Base-by-base conservation (phyloP, 139 green algal genomes). In the Chlamydomonas sp. region DNA sequence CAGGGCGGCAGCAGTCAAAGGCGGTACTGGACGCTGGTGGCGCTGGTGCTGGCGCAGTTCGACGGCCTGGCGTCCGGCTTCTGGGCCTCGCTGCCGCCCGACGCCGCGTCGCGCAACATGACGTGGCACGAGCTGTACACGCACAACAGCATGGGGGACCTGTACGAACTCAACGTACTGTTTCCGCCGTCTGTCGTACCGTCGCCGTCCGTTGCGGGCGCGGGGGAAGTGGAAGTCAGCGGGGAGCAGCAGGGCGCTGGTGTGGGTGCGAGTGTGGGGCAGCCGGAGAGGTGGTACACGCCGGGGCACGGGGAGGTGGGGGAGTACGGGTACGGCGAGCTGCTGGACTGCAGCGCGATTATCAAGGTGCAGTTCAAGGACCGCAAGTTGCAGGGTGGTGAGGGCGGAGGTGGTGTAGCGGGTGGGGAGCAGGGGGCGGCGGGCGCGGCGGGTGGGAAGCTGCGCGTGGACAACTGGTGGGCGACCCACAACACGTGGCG, bases 81-180 rank as follows among this genome's bases (percentile, higher is more conserved):
- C 68, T 90, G 82, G 86, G 85, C 72, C 58, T 64, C 74, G 2
- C 64, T 66, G 16, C 31, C 31, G 31, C 31, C 31, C 31, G 49
- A 5, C 57, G 57, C 68, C 20, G 20, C 90, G 2, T 78, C 8
- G 9, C 31, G 60, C 14, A 90, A 92, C 71, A 81, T 92, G 74
- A 92, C 85, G 5, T 87, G 77, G 80, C 59, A 77, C 17, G 90
- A 92, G 83, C 85, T 92, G 81, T 92, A 90, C 82, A 15, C 87
- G 71, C 86, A 89, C 17, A 85, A 92, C 10, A 79, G 82, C 4
- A 15, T 91, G n/a, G 90, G 90, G 0, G 90, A 92, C 83, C 18
- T 92, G 78, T 92, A 92, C 78, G 90, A 92, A 6, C 83, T 92
- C 62, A 90, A 87, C 8, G 90, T 92, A 1, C 78, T 92, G 0